phyloP scores from a whole-genome alignment of 2,329 filamentous ascomycete genomes.

The Fusarium sororula region DNA sequence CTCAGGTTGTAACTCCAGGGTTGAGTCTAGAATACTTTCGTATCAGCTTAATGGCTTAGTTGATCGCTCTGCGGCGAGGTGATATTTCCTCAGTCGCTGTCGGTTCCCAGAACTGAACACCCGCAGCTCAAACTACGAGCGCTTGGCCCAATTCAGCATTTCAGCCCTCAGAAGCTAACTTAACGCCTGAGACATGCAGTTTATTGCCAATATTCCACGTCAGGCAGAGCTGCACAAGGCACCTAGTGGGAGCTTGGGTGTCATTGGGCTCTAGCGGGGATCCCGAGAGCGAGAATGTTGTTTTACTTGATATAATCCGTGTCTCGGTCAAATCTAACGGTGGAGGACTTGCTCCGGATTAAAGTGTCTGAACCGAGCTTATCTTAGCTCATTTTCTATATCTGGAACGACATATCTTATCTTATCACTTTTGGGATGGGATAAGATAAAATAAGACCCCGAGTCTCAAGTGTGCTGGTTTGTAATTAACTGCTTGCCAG shows the following conservation, averaged over 20 bases:
- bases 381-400: neutral
- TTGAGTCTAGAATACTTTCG: fast-evolving
- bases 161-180: too few species aligned
- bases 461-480: too few species aligned
- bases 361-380: neutral
- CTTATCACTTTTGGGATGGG: neutral
- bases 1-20: neutral
- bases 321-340: neutral
- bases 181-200: neutral
- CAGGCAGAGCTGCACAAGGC: too few species aligned
- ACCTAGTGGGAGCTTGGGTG: neutral
- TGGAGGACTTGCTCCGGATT: neutral
- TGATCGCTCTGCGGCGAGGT: neutral
- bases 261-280: neutral
- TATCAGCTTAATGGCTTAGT: neutral
- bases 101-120: neutral
- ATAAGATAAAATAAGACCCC: neutral
- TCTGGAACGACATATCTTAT: neutral
- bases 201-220: neutral
- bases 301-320: neutral
- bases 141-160: neutral
- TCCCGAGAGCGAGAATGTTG: neutral
- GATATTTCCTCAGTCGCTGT: neutral
- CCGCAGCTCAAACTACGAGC: neutral
- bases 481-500: neutral